Evolutionary conservation across 1,284 basidiomycete genomes (phyloP), one percentile per base, ranked within the genome.

Genomic region (Mycosarcoma mackinlayi): DNA sequence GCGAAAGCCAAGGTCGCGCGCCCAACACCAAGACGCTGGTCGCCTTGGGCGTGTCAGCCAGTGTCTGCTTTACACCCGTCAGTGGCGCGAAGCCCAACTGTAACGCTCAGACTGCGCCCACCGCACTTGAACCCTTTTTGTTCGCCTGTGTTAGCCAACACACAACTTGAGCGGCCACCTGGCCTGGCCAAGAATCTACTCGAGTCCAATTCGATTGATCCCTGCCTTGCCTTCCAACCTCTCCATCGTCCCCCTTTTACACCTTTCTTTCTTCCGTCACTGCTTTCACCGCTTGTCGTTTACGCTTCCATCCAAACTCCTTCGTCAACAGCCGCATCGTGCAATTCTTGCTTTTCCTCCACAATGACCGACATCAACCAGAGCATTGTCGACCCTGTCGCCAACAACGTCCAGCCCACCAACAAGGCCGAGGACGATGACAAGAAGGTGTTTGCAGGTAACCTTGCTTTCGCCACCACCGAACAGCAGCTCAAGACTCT

Each of bases 391-490:
- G 68, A 71, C 57, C 62, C 62, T 18, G 58, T 57, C 50, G 59
- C 68, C 19, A 71, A 71, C 68, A 58, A 71, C 45, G 51, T 51
- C 24, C 59, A 61, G 51, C 49, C 55, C 34, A 28, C 41, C 51
- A 34, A 39, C 38, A 65, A 65, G 41, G 21, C 49, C 4, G 58
- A 48, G 28, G 52, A 74, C 19, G 71, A 74, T 37, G 52, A 56
- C 46, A 47, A 56, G 27, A 74, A 74, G 71, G 67, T 74, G 14
- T 57, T 65, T 34, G 62, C 61, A 35, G 74, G 76, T 44, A 78
- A 78, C 64, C 76, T 79, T 25, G 76, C 77, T 31, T 79, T 79
- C 46, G 70, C 76, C 35, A 79, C 76, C 41, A 78, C 77, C 44
- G 77, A 79, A 39, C 71, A 72, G 19, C 74, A 79, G 46, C 71